Percentiles rank a stretch among this genome's conserved stretches.
phyloP scores from a whole-genome alignment of 352 stramenopile genomes.

The Pythium chondricola region DNA sequence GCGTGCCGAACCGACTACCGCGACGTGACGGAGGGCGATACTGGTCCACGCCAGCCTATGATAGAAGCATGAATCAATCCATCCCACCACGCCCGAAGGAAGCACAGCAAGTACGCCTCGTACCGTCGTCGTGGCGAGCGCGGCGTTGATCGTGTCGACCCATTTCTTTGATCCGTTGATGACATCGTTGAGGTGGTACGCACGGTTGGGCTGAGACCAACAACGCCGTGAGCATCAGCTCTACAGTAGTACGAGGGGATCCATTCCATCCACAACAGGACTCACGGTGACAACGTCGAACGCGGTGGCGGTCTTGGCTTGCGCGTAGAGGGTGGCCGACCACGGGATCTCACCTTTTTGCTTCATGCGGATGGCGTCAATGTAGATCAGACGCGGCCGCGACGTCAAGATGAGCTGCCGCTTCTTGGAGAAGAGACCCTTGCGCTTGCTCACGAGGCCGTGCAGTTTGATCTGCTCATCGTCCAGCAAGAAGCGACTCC shows the following conservation, averaged over 20 bases:
- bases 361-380: constrained; percentile 87
- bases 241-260: background rate
- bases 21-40: no score
- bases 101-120: no score
- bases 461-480: constrained; percentile 85
- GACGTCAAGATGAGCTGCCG: constrained; percentile 83
- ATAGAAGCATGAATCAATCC: no score
- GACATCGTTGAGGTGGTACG: constrained; percentile 85
- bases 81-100: no score
- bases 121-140: constrained; percentile 61
- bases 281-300: constrained; percentile 85
- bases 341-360: constrained; percentile 87
- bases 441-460: constrained; percentile 84
- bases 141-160: constrained; percentile 84
- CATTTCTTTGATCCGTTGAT: constrained; percentile 88
- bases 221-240: constrained; percentile 1
- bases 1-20: no score
- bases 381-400: constrained; percentile 85
- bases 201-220: constrained; percentile 59
- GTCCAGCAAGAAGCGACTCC: constrained; percentile 83
- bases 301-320: constrained; percentile 75
- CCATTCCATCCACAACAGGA: background rate
- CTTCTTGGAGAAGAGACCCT: constrained; percentile 87
- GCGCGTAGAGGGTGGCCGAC: constrained; percentile 80
- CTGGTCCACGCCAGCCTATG: no score